A percentile compares a stretch with the other conserved stretches of the same genome.
Evolutionary conservation across 2,329 filamentous ascomycete species (phyloP).

Genomic region (Xylariaceae sp.): DNA sequence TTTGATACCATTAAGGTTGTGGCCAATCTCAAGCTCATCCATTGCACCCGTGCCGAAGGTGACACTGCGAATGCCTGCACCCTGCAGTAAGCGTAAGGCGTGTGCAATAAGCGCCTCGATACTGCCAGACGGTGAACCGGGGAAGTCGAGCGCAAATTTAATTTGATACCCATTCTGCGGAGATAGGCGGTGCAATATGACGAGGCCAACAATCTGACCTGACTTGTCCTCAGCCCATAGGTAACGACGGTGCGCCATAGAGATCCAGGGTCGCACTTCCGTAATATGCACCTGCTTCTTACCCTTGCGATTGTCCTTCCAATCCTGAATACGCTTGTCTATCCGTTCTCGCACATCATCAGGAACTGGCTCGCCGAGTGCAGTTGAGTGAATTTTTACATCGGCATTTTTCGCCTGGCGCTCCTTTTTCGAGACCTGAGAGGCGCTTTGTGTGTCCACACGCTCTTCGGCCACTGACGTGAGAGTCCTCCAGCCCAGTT

Average conservation of each 20-base stretch:
- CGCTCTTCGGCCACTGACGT: constrained; percentile 90
- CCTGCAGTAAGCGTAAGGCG: constrained; percentile 58
- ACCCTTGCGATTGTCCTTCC: constrained; percentile 81
- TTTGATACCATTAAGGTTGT: constrained; percentile 80
- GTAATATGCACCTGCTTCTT: constrained; percentile 85
- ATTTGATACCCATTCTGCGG: constrained; percentile 89
- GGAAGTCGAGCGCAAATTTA: constrained; percentile 96
- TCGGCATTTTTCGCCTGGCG: constrained; percentile 65
- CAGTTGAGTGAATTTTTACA: constrained; percentile 77
- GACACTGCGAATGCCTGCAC: constrained; percentile 66
- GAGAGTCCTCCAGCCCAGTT: constrained; percentile 85
- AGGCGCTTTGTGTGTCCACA: constrained; percentile 74
- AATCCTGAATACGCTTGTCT: constrained; percentile 78
- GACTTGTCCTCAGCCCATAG: constrained; percentile 78
- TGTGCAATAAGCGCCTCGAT: constrained; percentile 79
- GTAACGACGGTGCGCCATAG: constrained; percentile 82
- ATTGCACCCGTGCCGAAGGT: constrained; percentile 89
- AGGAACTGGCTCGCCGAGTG: constrained; percentile 65
- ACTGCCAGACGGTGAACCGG: constrained; percentile 80
- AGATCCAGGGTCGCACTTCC: constrained; percentile 87
- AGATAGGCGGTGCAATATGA: constrained; percentile 82
- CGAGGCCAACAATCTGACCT: constrained; percentile 74
- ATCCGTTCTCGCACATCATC: constrained; percentile 71
- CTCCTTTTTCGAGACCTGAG: constrained; percentile 73
- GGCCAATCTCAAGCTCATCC: constrained; percentile 74